These are phyloP conservation scores for Exophiala viscosa DNA, from an alignment of 2,329 filamentous ascomycete genomes.

Conservation along the genomic window DNA sequence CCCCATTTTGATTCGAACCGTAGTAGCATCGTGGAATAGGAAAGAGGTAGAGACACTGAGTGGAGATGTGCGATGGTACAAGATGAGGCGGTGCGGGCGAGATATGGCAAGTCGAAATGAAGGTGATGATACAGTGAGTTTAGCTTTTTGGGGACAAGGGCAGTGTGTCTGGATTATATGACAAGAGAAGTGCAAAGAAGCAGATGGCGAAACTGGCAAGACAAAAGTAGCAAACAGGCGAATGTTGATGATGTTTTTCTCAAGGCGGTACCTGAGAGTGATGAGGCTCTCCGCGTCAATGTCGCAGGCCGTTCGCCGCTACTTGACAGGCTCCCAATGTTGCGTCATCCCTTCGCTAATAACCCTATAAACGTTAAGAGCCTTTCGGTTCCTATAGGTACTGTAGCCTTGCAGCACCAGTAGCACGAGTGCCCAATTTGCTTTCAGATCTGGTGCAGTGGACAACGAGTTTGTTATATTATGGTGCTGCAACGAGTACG, in stretches of 20 bases:
- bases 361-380: too few relatives aligned
- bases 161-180: neutral
- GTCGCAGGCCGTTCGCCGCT: neutral
- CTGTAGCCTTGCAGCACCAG: neutral
- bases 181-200: neutral
- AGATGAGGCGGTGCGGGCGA: neutral
- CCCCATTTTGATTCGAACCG: conserved; percentile 88
- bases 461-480: neutral
- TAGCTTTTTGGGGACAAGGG: neutral
- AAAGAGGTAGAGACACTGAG: neutral
- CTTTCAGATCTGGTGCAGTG: neutral
- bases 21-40: conserved; percentile 61
- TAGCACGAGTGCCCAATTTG: neutral
- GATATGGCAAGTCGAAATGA: neutral
- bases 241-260: neutral
- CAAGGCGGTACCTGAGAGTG: neutral
- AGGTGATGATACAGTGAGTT: neutral
- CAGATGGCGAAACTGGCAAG: neutral
- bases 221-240: conserved; percentile 1
- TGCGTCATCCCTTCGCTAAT: conserved; percentile 2
- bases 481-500: neutral
- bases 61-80: neutral
- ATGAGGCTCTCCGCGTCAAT: too few relatives aligned
- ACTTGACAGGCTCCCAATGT: conserved; percentile 4
- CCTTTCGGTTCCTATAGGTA: too few relatives aligned